These are phyloP conservation scores for Hericium coralloides DNA, from an alignment of 768 basidiomycete genomes.

Conservation along the genomic window DNA sequence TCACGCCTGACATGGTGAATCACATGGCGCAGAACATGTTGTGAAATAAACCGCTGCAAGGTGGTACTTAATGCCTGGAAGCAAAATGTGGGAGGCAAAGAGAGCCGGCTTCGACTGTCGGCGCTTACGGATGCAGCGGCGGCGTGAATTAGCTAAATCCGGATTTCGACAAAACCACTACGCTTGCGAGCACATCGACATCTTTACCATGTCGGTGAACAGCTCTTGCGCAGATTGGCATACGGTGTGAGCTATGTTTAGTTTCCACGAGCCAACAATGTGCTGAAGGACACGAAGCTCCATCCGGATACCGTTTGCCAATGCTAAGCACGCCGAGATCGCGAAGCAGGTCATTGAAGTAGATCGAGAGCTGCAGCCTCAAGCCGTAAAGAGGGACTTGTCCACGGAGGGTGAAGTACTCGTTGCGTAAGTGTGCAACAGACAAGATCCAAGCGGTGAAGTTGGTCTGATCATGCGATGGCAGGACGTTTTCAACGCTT, in stretches of 20 bases:
- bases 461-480: constrained; percentile 2
- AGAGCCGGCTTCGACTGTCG: too few relatives aligned
- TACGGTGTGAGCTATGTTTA: constrained; percentile 34
- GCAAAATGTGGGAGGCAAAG: too few relatives aligned
- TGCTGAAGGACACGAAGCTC: constrained; percentile 14
- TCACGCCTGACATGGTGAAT: too few relatives aligned
- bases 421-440: constrained; percentile 52
- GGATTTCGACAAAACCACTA: neutral
- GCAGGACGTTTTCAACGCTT: constrained; percentile 63
- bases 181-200: constrained; percentile 1
- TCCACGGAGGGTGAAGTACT: constrained; percentile 58
- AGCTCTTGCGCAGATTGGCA: constrained; percentile 34
- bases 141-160: neutral
- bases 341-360: constrained; percentile 82
- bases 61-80: too few relatives aligned
- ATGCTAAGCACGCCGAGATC: constrained; percentile 64
- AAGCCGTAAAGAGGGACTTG: constrained; percentile 69
- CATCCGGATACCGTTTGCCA: constrained; percentile 72
- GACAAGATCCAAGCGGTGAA: neutral
- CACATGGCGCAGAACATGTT: too few relatives aligned
- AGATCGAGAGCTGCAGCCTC: constrained; percentile 75
- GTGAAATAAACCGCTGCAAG: too few relatives aligned
- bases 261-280: neutral
- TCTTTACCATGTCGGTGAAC: constrained; percentile 15
- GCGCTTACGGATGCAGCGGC: neutral